These are phyloP conservation scores for Aspergillus awamori DNA, from an alignment of 2,329 filamentous ascomycete genomes.

Conservation along the genomic window DNA sequence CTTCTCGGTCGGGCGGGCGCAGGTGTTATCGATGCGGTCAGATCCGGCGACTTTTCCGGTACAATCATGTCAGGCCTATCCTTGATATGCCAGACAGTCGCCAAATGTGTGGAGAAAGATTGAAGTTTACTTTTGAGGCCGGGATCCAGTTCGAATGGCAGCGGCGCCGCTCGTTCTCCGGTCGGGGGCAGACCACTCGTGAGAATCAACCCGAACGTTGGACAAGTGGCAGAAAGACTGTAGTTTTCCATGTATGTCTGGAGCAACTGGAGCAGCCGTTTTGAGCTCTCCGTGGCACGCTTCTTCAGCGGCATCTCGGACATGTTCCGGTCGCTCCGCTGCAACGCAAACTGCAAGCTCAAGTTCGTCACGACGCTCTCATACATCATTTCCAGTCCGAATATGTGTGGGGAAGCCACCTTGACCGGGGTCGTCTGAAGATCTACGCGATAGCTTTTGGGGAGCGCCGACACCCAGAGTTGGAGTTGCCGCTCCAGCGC, in stretches of 20 bases:
- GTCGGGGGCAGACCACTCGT: slow-evolving; percentile 34
- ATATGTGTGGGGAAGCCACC: slow-evolving; percentile 36
- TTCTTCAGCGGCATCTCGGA: slow-evolving; percentile 24
- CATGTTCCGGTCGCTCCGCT: slow-evolving; percentile 27
- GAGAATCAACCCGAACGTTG: slow-evolving; percentile 47
- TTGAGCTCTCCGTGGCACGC: slow-evolving; percentile 39
- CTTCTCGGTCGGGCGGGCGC: slow-evolving; percentile 10
- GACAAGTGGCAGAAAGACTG: slow-evolving; percentile 43
- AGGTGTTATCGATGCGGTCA: not conserved
- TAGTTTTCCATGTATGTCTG: slow-evolving; percentile 45
- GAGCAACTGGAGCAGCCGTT: slow-evolving; percentile 39
- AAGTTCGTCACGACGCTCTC: slow-evolving; percentile 32
- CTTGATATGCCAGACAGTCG: slow-evolving; percentile 30
- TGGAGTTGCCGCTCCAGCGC: slow-evolving; percentile 36
- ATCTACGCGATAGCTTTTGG: slow-evolving; percentile 34
- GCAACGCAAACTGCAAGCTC: slow-evolving; percentile 30
- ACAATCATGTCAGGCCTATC: slow-evolving; percentile 12
- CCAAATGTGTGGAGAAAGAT: slow-evolving; percentile 34
- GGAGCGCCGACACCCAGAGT: slow-evolving; percentile 35
- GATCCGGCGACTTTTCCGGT: not conserved
- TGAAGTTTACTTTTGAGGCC: slow-evolving; percentile 32
- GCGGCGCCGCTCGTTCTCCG: slow-evolving; percentile 11
- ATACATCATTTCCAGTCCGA: slow-evolving; percentile 39
- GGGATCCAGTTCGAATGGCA: slow-evolving; percentile 28
- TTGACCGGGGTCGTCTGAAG: slow-evolving; percentile 28